phyloP scores from a whole-genome alignment of 345 rosid genomes.

The Murraya koenigii region DNA sequence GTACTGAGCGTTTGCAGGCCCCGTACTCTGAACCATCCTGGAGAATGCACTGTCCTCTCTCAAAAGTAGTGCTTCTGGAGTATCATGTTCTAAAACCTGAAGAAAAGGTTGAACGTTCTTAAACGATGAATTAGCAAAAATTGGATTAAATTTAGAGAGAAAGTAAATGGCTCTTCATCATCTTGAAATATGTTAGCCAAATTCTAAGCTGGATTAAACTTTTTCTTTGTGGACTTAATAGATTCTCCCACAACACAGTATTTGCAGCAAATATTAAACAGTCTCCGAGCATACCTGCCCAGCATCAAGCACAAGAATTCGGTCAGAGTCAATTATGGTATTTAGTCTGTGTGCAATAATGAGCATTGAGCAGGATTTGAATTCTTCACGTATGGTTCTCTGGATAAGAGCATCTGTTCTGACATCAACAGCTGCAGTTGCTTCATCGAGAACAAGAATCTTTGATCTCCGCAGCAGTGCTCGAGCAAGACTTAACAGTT shows the following conservation, averaged over 20 bases:
- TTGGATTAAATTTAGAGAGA: not conserved
- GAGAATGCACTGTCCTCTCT: conserved; percentile 61
- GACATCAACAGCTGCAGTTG: conserved; percentile 95
- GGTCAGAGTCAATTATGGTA: conserved; percentile 77
- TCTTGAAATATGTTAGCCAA: not conserved
- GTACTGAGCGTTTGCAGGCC: conserved; percentile 72
- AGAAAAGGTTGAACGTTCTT: not conserved
- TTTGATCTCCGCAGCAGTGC: conserved; percentile 81
- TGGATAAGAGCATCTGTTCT: conserved; percentile 86
- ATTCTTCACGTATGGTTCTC: conserved; percentile 86
- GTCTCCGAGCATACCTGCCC: conserved; percentile 55
- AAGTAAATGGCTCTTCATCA: not conserved
- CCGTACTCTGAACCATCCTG: conserved; percentile 74
- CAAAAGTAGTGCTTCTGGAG: conserved; percentile 62
- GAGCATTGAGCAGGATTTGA: conserved; percentile 82
- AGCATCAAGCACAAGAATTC: conserved; percentile 79
- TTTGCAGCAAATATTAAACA: not conserved
- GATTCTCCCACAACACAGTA: not conserved
- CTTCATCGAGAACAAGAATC: conserved; percentile 95
- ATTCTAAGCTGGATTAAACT: not conserved
- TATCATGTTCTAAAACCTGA: conserved; percentile 72
- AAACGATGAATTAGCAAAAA: not conserved
- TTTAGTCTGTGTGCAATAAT: conserved; percentile 88
- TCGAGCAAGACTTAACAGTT: conserved; percentile 87
- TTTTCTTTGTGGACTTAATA: not conserved